A percentile compares a stretch with the other conserved stretches of the same genome.
Conservation (phyloP, 2,329 filamentous ascomycete species). For the Ophiobolus disseminans region DNA sequence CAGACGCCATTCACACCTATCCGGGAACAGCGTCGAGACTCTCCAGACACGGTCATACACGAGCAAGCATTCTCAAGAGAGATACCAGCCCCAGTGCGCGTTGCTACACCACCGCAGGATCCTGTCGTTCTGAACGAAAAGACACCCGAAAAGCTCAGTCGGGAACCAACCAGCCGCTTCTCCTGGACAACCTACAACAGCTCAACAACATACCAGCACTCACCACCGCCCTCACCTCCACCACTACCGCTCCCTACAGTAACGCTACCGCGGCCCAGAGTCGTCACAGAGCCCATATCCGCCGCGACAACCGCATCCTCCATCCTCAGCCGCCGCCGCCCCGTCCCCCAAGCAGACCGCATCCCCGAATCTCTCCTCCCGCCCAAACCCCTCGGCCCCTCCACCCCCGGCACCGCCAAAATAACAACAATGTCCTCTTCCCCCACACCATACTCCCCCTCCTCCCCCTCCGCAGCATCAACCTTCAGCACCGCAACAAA, state of each 20-base stretch:
- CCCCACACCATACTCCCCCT: conserved; percentile 16
- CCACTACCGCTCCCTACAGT: conserved; percentile 44
- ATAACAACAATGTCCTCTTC: conserved; percentile 15
- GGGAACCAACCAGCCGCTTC: conserved; percentile 33
- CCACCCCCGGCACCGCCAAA: conserved; percentile 26
- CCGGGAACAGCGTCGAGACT: conserved; percentile 23
- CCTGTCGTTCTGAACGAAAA: conserved; percentile 29
- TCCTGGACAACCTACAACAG: conserved; percentile 46
- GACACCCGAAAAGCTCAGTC: conserved; percentile 30
- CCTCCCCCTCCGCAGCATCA: conserved; percentile 32
- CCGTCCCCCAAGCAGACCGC: conserved; percentile 33
- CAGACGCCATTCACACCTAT: conserved; percentile 35
- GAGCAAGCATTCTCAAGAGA: conserved; percentile 3
- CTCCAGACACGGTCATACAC: conserved; percentile 17
- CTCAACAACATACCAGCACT: conserved; percentile 49
- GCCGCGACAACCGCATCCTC: conserved; percentile 36
- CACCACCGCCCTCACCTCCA: conserved; percentile 52
- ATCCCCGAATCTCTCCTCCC: conserved; percentile 19
- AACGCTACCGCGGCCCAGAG: conserved; percentile 14
- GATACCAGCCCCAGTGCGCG: conserved; percentile 20
- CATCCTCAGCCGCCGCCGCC: conserved; percentile 44
- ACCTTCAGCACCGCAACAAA: conserved; percentile 36
- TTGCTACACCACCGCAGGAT: conserved; percentile 36
- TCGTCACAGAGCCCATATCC: conserved; percentile 35
- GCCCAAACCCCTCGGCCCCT: conserved; percentile 37